A percentile compares a stretch with the other conserved stretches of the same genome.
phyloP scores from a whole-genome alignment of 176 grass and related monocot species.

The Musa acuminata region DNA sequence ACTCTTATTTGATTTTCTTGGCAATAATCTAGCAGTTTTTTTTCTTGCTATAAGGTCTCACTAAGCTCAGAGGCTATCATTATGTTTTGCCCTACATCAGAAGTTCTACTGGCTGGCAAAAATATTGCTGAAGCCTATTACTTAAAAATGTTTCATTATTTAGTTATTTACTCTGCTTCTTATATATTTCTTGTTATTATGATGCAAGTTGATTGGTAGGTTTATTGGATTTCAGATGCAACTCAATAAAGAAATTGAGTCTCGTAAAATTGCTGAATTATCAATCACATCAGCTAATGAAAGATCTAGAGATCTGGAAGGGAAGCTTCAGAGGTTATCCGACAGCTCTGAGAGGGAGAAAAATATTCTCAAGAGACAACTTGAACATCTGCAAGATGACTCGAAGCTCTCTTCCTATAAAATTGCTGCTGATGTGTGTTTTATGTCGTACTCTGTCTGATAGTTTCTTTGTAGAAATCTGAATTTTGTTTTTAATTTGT shows the following conservation, averaged over 20 bases:
- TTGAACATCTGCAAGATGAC: conserved; percentile 64
- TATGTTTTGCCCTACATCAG: neutral
- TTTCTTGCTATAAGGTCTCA: too few relatives aligned
- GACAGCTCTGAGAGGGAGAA: conserved; percentile 84
- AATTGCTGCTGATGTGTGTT: conserved; percentile 57
- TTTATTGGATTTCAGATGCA: conserved; percentile 38
- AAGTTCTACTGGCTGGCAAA: neutral
- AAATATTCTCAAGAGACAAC: conserved; percentile 55
- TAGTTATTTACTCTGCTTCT: conserved; percentile 7
- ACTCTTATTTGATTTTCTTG: too few relatives aligned
- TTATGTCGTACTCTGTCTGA: conserved; percentile 19
- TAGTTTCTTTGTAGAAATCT: conserved; percentile 13
- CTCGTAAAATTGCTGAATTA: conserved; percentile 47
- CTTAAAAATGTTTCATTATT: neutral
- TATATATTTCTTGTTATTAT: conserved; percentile 7
- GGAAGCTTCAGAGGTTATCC: conserved; percentile 47
- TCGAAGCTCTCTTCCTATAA: conserved; percentile 45
- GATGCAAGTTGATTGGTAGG: conserved; percentile 2
- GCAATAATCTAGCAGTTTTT: too few relatives aligned
- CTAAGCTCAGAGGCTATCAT: too few relatives aligned
- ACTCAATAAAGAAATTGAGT: conserved; percentile 65
- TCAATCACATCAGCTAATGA: conserved; percentile 54
- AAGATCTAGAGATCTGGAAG: conserved; percentile 51
- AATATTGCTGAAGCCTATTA: neutral
- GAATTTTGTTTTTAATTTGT: conserved; percentile 14